A percentile compares a stretch with the other conserved stretches of the same genome.
phyloP scores from a whole-genome alignment of 345 rosid genomes.

The Ceriops decandra region DNA sequence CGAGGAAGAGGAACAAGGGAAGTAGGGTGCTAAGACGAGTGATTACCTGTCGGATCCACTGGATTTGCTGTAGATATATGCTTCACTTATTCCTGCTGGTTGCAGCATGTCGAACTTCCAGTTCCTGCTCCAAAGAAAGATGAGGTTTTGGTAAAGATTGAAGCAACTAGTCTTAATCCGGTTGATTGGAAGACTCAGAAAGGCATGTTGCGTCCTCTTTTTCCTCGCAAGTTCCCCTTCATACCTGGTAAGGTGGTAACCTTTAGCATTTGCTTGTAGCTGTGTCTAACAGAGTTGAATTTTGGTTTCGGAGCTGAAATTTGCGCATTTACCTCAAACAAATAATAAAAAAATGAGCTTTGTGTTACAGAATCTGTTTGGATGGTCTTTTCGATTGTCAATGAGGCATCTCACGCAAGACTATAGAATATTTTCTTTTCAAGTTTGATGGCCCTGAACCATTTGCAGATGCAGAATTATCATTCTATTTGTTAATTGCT shows the following conservation, averaged over 20 bases:
- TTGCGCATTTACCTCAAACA: too few relatives aligned
- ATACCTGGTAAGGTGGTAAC: slow-evolving; percentile 48
- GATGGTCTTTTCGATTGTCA: too few relatives aligned
- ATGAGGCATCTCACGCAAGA: not conserved
- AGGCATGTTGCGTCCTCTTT: slow-evolving; percentile 53
- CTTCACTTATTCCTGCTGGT: slow-evolving; percentile 3
- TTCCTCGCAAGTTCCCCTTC: slow-evolving; percentile 70
- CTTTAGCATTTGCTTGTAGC: too few relatives aligned
- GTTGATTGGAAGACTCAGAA: slow-evolving; percentile 68
- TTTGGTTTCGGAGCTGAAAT: too few relatives aligned
- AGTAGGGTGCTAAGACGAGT: not conserved
- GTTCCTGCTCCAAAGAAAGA: slow-evolving; percentile 44
- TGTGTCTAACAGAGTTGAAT: too few relatives aligned
- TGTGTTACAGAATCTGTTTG: too few relatives aligned
- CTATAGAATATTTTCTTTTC: not conserved
- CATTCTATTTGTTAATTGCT: too few relatives aligned
- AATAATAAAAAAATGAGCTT: too few relatives aligned
- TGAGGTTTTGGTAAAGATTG: slow-evolving; percentile 57
- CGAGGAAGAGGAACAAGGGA: too few relatives aligned
- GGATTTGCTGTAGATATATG: not conserved
- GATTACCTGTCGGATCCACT: not conserved
- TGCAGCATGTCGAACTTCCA: slow-evolving; percentile 62
- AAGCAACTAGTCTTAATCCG: slow-evolving; percentile 62
- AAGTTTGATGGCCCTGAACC: not conserved
- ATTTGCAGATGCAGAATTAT: not conserved